Evolutionary conservation across 2,329 filamentous ascomycete genomes (phyloP).

Genomic region (Xylaria polymorpha): DNA sequence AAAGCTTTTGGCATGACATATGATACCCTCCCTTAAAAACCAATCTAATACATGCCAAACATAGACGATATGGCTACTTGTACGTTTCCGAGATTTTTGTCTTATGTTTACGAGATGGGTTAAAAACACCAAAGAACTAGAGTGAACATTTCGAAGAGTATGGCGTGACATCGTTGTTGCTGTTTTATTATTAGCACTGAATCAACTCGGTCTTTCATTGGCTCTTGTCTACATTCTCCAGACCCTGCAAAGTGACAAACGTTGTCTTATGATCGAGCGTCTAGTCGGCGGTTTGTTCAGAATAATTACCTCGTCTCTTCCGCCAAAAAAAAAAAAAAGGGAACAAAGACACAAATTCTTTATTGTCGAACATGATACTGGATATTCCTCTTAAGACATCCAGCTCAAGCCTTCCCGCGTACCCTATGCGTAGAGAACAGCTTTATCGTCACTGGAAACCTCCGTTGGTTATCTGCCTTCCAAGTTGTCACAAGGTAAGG

Average conservation of each 20-base stretch:
- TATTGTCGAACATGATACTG: too few species aligned
- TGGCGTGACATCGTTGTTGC: not conserved
- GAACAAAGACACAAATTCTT: too few species aligned
- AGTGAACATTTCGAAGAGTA: too few species aligned
- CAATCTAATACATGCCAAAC: not conserved
- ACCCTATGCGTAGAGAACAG: not conserved
- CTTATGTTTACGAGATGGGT: not conserved
- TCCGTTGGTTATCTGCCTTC: too few species aligned
- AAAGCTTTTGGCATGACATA: not conserved
- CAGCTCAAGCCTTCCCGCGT: too few species aligned
- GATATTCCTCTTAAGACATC: too few species aligned
- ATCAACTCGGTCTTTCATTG: not conserved
- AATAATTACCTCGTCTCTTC: not conserved
- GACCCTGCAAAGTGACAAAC: not conserved
- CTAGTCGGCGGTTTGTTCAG: not conserved
- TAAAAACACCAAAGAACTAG: not conserved
- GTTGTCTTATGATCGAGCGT: not conserved
- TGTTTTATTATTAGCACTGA: not conserved
- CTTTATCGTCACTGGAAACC: not conserved
- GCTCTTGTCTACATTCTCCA: not conserved
- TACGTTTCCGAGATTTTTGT: too few species aligned
- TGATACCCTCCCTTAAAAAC: not conserved
- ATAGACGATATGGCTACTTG: too few species aligned
- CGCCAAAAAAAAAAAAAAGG: not conserved
- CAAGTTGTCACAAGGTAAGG: too few species aligned